phyloP scores from a whole-genome alignment of 1,284 basidiomycete genomes.

The Cystobasidiaceae sp. region DNA sequence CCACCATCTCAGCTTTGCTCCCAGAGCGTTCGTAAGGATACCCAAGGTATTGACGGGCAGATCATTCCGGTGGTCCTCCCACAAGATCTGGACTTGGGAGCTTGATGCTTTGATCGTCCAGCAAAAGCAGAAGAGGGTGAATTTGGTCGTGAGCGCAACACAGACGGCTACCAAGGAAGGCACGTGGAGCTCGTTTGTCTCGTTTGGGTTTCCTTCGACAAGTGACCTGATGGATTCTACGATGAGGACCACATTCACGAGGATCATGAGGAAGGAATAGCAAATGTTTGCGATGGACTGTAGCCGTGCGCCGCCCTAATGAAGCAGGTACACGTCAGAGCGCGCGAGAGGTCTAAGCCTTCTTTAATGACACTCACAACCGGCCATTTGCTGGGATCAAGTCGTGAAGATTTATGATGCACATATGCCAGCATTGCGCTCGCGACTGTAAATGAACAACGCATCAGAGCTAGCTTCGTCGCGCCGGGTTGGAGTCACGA shows the following conservation, averaged over 20 bases:
- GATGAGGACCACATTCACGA: conserved; percentile 75
- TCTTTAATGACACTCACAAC: no score
- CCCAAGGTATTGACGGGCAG: conserved; percentile 53
- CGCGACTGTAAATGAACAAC: neutral
- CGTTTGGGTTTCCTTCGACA: conserved; percentile 55
- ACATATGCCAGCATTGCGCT: conserved; percentile 51
- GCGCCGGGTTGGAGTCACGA: neutral
- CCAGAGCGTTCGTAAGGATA: conserved; percentile 73
- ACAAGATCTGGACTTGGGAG: conserved; percentile 80
- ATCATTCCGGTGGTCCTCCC: conserved; percentile 35
- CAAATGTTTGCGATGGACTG: conserved; percentile 65
- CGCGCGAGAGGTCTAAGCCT: neutral
- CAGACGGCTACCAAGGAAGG: conserved; percentile 14
- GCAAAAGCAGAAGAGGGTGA: conserved; percentile 81
- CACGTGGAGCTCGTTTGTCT: conserved; percentile 48
- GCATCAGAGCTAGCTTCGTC: neutral
- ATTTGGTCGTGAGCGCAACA: conserved; percentile 60
- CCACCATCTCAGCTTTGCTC: conserved; percentile 79
- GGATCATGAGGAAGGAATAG: conserved; percentile 64
- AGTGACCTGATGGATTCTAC: conserved; percentile 75
- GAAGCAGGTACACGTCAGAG: neutral
- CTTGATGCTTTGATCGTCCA: conserved; percentile 68
- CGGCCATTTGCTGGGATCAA: conserved; percentile 53
- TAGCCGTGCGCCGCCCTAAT: conserved; percentile 2
- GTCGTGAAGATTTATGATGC: conserved; percentile 64